Evolutionary conservation across 148 eudicot genomes (phyloP), one percentile per base, ranked within the genome.

Genomic region (Hydrangea macrophylla): DNA sequence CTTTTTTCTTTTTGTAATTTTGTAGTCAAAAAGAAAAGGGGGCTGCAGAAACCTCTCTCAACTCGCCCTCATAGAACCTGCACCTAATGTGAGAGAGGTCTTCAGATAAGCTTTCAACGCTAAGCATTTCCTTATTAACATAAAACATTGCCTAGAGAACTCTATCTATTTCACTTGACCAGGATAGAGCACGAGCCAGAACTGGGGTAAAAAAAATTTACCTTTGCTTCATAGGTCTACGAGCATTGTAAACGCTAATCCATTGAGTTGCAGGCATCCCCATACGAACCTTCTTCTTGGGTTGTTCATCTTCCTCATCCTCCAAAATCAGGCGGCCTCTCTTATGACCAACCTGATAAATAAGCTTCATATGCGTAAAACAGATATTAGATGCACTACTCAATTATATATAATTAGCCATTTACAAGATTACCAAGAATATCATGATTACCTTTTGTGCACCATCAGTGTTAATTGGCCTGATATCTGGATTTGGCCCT

Each of bases 231-330:
- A 88, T 90, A 39, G 96, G 92, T 27, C 79, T 82, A 48, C 84
- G 87, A 70, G 90, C 87, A 82, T 85, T 90, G 62, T 90, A 90
- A 36, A 90, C 71, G 64, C 87, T 85, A 59, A 90, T 82, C 96
- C 96, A 90, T 55, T 88, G 96, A 24, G 90, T 83, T 30, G 96
- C 96, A 78, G 92, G 90, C 81, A 78, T 82, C 37, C 96, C 96
- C 81, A 85, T 65, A 11, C 96, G 86, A 65, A 90, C 66, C 68
- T 88, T 88, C 75, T 90, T 90, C 72, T 82, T 82, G 17, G 96
- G 87, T 44, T 85, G 86, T 68, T 84, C 89, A 66, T 87, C 90
- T 18, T 81, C 90, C 33, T 73, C 96, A 9, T 84, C 85, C 18
- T 87, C 92, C 44, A 82, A 39, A 42, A 81, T 81, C 59, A 88